A percentile compares a stretch with the other conserved stretches of the same genome.
Evolutionary conservation across 2,329 filamentous ascomycete genomes (phyloP).

Genomic region (Chrysoporthe puriensis): DNA sequence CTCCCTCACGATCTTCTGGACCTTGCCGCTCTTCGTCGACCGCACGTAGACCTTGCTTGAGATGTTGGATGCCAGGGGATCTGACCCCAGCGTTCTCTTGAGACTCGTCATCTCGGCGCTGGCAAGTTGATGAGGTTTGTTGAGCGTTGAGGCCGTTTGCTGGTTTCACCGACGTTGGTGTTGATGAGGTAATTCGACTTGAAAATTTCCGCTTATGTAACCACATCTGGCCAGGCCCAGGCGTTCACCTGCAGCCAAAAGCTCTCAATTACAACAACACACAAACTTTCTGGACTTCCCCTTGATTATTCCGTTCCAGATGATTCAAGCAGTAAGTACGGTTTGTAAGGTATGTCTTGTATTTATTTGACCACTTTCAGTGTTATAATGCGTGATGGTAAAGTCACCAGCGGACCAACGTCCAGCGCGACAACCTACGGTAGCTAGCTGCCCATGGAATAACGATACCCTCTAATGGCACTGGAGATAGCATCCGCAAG

Average conservation of each 20-base stretch:
- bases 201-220: conserved; percentile 15
- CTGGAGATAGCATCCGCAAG: no score
- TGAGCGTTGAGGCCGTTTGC: conserved; percentile 15
- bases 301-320: no score
- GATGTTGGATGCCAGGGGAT: conserved; percentile 69
- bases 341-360: no score
- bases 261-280: no score
- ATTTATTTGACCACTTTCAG: no score
- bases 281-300: no score
- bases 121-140: background rate
- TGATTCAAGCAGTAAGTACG: no score
- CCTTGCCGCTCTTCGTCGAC: conserved; percentile 93
- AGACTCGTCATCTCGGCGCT: conserved; percentile 62
- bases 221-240: background rate
- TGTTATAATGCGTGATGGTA: no score
- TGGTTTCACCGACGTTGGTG: background rate
- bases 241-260: background rate
- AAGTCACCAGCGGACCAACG: no score
- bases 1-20: conserved; percentile 98
- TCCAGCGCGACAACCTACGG: no score
- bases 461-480: no score
- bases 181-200: conserved; percentile 15
- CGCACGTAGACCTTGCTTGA: conserved; percentile 96
- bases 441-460: no score
- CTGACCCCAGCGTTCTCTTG: conserved; percentile 59